phyloP scores from a whole-genome alignment of 2,329 filamentous ascomycete genomes.

The Podosphaera xanthii region DNA sequence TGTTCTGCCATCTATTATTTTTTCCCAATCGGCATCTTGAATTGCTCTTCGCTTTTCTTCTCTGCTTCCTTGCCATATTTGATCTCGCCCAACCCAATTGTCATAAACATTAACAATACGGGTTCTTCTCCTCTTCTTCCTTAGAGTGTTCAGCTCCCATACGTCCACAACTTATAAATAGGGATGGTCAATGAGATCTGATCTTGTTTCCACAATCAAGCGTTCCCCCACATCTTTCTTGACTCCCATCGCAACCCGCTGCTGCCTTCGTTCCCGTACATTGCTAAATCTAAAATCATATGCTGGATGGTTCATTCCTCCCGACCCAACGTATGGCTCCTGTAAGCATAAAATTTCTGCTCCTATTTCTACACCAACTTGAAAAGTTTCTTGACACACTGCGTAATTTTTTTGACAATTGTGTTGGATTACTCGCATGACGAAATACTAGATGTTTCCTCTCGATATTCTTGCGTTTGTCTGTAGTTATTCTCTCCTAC shows the following conservation, averaged over 20 bases:
- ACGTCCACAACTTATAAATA: background rate
- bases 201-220: background rate
- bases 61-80: background rate
- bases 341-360: background rate
- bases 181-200: background rate
- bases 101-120: background rate
- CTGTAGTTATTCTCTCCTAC: too few species aligned
- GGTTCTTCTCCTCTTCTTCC: background rate
- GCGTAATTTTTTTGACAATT: background rate
- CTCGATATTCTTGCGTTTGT: too few species aligned
- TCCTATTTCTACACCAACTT: background rate
- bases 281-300: background rate
- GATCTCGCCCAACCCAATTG: background rate
- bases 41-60: background rate
- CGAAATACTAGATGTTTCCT: too few species aligned
- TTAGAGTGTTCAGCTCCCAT: background rate
- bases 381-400: background rate
- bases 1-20: background rate
- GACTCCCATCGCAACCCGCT: background rate
- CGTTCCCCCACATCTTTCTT: background rate
- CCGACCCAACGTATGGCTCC: background rate
- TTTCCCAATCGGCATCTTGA: background rate
- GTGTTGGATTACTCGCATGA: too few species aligned
- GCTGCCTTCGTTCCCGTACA: background rate
- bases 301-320: background rate